phyloP scores from a whole-genome alignment of 1,139 yeast genomes.

The Cylindricascospora bacillispora region DNA sequence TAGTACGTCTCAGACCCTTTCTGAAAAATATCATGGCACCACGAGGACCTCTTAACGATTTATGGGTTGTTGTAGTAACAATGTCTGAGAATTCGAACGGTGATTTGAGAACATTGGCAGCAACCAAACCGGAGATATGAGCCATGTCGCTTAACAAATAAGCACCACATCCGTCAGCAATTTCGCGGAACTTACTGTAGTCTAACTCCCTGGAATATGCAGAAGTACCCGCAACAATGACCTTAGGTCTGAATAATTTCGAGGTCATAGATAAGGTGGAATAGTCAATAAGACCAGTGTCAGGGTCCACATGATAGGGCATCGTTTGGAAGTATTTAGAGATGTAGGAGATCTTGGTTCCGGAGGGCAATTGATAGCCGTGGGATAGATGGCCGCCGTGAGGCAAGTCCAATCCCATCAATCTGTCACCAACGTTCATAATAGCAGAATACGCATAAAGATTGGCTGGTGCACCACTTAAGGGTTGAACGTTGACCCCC shows the following conservation, averaged over 20 bases:
- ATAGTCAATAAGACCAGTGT: slow-evolving; percentile 84
- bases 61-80: slow-evolving; percentile 95
- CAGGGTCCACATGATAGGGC: slow-evolving; percentile 83
- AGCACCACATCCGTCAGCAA: slow-evolving; percentile 90
- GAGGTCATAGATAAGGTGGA: slow-evolving; percentile 81
- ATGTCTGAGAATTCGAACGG: slow-evolving; percentile 93
- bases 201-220: slow-evolving; percentile 89
- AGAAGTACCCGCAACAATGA: slow-evolving; percentile 92
- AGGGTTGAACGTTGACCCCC: slow-evolving; percentile 94
- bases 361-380: slow-evolving; percentile 75
- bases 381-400: slow-evolving; percentile 97
- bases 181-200: slow-evolving; percentile 76
- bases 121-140: slow-evolving; percentile 85
- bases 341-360: slow-evolving; percentile 77
- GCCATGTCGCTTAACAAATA: slow-evolving; percentile 92
- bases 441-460: slow-evolving; percentile 88
- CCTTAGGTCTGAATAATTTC: slow-evolving; percentile 79
- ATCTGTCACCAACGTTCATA: slow-evolving; percentile 79
- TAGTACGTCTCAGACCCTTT: slow-evolving; percentile 75
- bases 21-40: slow-evolving; percentile 98
- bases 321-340: slow-evolving; percentile 93
- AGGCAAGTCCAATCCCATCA: slow-evolving; percentile 94
- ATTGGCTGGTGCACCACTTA: slow-evolving; percentile 95
- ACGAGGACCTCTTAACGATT: slow-evolving; percentile 95
- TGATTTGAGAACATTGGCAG: slow-evolving; percentile 84